phyloP scores from a whole-genome alignment of 202 grass and related monocot genomes.

The Carex sylvatica region DNA sequence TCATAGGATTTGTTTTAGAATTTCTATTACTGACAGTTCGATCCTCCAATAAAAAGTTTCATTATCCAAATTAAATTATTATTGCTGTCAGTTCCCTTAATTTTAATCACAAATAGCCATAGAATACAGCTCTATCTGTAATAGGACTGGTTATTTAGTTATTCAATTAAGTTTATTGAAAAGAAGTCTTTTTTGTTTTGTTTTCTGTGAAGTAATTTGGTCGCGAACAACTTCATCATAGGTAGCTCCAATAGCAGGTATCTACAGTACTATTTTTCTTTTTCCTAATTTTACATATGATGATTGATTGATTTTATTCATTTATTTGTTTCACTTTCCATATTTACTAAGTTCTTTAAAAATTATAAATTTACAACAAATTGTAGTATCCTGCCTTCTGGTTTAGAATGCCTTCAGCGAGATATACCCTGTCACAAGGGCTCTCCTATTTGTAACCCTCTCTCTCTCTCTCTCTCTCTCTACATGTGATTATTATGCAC shows the following conservation, averaged over 20 bases:
- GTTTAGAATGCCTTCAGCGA: slow-evolving; percentile 66
- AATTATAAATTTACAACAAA: slow-evolving; percentile 13
- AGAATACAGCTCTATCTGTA: background rate
- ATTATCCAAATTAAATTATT: background rate
- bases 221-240: slow-evolving; percentile 50
- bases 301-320: background rate
- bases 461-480: slow-evolving; percentile 3
- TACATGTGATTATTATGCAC: background rate
- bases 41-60: background rate
- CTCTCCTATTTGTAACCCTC: slow-evolving; percentile 53
- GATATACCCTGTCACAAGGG: slow-evolving; percentile 65
- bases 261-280: background rate
- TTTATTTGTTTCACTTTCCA: slow-evolving; percentile 13
- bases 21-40: background rate
- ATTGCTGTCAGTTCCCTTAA: background rate
- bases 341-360: slow-evolving; percentile 8
- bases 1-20: background rate
- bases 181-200: background rate
- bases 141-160: background rate
- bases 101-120: background rate
- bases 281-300: background rate
- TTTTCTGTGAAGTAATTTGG: slow-evolving; percentile 44
- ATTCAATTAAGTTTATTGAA: background rate
- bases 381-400: slow-evolving; percentile 50
- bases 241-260: slow-evolving; percentile 40